Percentiles rank a stretch among this genome's conserved stretches.
These are phyloP conservation scores for Puccinia hordei DNA, from an alignment of 1,284 basidiomycete genomes.

Conservation along the genomic window DNA sequence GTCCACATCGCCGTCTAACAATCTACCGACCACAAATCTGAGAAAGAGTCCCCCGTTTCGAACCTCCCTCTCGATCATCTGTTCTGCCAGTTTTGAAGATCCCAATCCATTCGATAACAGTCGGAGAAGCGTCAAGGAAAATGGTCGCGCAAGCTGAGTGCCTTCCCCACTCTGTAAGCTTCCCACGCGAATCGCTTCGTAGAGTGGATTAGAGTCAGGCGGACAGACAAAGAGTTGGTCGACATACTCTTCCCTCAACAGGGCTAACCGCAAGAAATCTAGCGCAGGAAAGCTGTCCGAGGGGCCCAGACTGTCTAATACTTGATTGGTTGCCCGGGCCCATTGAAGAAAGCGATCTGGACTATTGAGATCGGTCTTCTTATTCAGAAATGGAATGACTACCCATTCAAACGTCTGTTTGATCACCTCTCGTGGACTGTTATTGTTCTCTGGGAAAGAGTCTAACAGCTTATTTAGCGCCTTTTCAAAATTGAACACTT, in stretches of 20 bases:
- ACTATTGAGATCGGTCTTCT: constrained; percentile 39
- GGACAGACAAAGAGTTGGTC: constrained; percentile 44
- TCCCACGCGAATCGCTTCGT: constrained; percentile 33
- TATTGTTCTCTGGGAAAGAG: background rate
- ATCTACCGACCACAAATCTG: constrained; percentile 52
- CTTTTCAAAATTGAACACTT: constrained; percentile 53
- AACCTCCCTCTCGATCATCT: constrained; percentile 27
- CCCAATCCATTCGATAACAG: constrained; percentile 53
- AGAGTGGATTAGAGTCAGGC: constrained; percentile 40
- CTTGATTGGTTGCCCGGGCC: constrained; percentile 45
- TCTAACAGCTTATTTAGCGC: constrained; percentile 52
- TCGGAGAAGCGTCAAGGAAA: constrained; percentile 54
- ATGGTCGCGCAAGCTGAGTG: constrained; percentile 43
- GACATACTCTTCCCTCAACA: constrained; percentile 52
- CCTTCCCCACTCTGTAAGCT: background rate
- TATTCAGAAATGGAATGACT: constrained; percentile 51
- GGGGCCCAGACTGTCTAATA: constrained; percentile 34
- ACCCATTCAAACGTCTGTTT: constrained; percentile 49
- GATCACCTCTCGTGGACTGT: constrained; percentile 23
- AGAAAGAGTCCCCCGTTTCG: constrained; percentile 44
- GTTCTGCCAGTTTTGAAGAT: constrained; percentile 20
- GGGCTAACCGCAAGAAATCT: constrained; percentile 55
- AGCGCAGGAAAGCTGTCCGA: constrained; percentile 55
- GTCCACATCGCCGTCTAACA: constrained; percentile 54
- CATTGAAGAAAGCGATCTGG: constrained; percentile 29